phyloP scores from a whole-genome alignment of 805 yeast genomes.

The Metschnikowia lunata region DNA sequence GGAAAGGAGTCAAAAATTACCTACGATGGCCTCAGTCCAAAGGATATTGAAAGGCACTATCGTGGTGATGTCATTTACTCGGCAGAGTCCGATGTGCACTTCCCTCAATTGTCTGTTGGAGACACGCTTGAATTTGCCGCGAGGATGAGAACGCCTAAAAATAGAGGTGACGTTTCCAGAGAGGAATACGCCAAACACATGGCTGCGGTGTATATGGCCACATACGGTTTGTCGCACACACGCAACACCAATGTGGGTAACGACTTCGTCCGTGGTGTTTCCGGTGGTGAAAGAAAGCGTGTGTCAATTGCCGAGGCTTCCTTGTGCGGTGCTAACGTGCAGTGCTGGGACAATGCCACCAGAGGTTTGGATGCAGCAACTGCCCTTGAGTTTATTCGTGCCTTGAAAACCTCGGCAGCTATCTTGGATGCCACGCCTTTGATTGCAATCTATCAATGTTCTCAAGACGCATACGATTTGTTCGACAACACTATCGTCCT shows the following conservation, averaged over 20 bases:
- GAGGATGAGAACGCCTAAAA: constrained; percentile 55
- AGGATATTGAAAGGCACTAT: constrained; percentile 47
- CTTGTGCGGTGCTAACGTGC: constrained; percentile 44
- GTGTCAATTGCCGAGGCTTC: constrained; percentile 66
- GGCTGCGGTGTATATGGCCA: constrained; percentile 42
- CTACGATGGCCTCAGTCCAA: constrained; percentile 52
- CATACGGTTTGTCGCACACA: constrained; percentile 52
- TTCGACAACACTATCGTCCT: constrained; percentile 60
- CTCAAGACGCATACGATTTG: constrained; percentile 56
- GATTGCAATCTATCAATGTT: constrained; percentile 66
- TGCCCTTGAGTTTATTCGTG: constrained; percentile 60
- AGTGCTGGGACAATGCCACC: constrained; percentile 67
- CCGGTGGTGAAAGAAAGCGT: constrained; percentile 72
- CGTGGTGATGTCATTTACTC: constrained; percentile 69
- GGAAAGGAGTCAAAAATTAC: constrained; percentile 43
- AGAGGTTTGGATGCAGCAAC: constrained; percentile 70
- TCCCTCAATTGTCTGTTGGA: constrained; percentile 64
- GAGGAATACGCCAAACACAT: constrained; percentile 44
- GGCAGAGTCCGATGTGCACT: constrained; percentile 65
- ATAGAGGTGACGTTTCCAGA: constrained; percentile 58
- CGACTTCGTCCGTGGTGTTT: constrained; percentile 62
- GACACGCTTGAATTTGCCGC: constrained; percentile 64
- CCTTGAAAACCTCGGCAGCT: constrained; percentile 53
- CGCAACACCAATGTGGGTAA: constrained; percentile 58
- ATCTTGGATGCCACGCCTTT: constrained; percentile 53